phyloP scores from a whole-genome alignment of 768 basidiomycete genomes.

The Mycena alexandri region DNA sequence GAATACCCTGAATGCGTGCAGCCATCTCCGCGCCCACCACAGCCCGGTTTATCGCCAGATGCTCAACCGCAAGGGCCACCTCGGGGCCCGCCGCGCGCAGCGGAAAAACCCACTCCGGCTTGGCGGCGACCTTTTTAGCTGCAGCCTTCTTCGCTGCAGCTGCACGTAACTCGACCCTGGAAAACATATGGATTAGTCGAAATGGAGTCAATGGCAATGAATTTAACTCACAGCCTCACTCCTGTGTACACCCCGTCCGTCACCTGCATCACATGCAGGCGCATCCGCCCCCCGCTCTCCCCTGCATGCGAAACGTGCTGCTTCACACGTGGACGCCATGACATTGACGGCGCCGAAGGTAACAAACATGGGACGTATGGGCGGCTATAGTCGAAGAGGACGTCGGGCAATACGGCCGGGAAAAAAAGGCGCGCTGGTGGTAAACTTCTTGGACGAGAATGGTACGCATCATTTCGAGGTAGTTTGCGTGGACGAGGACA shows the following conservation, averaged over 20 bases:
- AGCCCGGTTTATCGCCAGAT: neutral
- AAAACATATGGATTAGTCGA: too few species aligned
- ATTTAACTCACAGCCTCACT: too few species aligned
- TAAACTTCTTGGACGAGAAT: neutral
- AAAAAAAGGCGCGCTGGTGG: neutral
- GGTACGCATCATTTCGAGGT: neutral
- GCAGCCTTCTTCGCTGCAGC: too few species aligned
- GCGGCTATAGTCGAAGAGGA: conserved; percentile 1
- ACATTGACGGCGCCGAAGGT: neutral
- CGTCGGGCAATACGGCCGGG: neutral
- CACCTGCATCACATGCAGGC: neutral
- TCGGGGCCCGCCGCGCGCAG: too few species aligned
- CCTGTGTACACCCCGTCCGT: neutral
- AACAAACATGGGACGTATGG: neutral
- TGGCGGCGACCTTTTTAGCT: too few species aligned
- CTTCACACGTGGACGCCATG: neutral
- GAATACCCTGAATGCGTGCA: neutral
- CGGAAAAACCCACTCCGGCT: too few species aligned
- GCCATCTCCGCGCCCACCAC: conserved; percentile 1
- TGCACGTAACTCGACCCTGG: too few species aligned
- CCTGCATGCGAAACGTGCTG: too few species aligned
- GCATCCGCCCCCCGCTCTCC: neutral
- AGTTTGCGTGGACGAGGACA: conserved; percentile 6
- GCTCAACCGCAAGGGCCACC: neutral
- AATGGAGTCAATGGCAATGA: too few species aligned